Evolutionary conservation across 2,329 filamentous ascomycete genomes (phyloP), one percentile per base, ranked within the genome.

Genomic region (Exserohilum rostratum): DNA sequence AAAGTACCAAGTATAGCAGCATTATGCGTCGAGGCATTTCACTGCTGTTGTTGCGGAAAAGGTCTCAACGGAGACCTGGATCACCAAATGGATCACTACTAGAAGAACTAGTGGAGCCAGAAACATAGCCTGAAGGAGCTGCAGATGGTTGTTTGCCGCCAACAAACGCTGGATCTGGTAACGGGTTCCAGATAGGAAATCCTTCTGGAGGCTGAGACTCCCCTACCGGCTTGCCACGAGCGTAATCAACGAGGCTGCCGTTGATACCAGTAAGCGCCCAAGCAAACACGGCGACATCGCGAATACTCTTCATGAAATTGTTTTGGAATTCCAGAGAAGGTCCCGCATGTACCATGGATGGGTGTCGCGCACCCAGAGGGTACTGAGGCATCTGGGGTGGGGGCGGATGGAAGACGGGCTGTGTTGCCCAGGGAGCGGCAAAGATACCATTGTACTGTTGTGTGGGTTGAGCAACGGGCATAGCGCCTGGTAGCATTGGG

Each of bases 221-320:
- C n/a, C 85, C 87, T 17, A 74, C 77, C 1, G 89, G 86, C 25
- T 77, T 80, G 2, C 90, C 89, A 4, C 79, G 80, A 40, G 84
- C 80, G 65, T 88, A 89, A 3, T 84, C 80, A 13, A 87, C 85
- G 49, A 93, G 76, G 35, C 85, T 87, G 12, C 88, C 88, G 71
- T 95, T 93, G 78, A 93, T 93, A 18, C 90, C 90, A 20, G 87
- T 85, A 10, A 93, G 77, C 1, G 87, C 88, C 90, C 90, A 96
- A 9, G 90, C 90, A 70, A 96, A 95, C n/a, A 95, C 89, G 1
- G 90, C 90, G 43, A 93, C 89, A 49, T 95, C 90, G 52, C 89
- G 87, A 61, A 96, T 96, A 2, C 88, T 89, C 50, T 83, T 82
- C 89, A 95, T 91, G 65, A 95, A 85, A 49, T 86, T 83, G 22